Percentiles rank a stretch among this genome's conserved stretches.
Evolutionary conservation across 176 grass and related monocot species (phyloP).

Genomic region (Ampelocalamus luodianensis): DNA sequence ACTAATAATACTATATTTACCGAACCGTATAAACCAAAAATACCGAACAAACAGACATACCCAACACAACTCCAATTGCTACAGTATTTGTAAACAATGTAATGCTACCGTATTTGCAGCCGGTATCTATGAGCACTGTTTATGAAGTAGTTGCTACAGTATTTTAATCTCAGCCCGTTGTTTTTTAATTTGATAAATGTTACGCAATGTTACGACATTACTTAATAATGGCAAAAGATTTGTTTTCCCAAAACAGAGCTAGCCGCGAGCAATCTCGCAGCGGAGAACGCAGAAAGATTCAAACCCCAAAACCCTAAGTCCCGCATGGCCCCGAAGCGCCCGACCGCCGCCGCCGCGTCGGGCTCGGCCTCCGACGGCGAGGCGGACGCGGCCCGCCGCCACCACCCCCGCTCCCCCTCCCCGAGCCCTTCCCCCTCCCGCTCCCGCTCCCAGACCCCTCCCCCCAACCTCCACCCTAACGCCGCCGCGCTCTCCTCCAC

Average conservation of each 20-base stretch:
- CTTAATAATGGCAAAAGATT: too few relatives aligned
- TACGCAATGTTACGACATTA: too few relatives aligned
- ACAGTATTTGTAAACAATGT: too few relatives aligned
- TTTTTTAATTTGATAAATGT: too few relatives aligned
- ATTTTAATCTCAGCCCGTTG: too few relatives aligned
- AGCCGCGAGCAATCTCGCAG: constrained; percentile 19
- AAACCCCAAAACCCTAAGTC: constrained; percentile 49
- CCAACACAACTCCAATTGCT: too few relatives aligned
- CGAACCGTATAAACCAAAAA: too few relatives aligned
- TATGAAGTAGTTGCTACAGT: too few relatives aligned
- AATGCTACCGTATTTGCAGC: too few relatives aligned
- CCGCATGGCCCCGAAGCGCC: constrained; percentile 56
- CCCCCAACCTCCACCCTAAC: not conserved
- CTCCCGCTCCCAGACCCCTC: constrained; percentile 39
- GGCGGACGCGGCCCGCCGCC: not conserved
- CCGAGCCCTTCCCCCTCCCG: not conserved
- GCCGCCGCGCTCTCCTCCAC: constrained; percentile 1
- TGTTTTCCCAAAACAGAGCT: not conserved
- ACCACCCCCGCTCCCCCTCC: not conserved
- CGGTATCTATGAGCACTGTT: too few relatives aligned
- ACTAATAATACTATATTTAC: too few relatives aligned
- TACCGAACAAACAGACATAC: too few relatives aligned
- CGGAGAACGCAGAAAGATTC: constrained; percentile 7
- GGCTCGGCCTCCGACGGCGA: constrained; percentile 26
- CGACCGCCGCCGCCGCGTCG: constrained; percentile 26